Evolutionary conservation across 1,284 basidiomycete genomes (phyloP).

Genomic region (Phellinidium pouzarii): DNA sequence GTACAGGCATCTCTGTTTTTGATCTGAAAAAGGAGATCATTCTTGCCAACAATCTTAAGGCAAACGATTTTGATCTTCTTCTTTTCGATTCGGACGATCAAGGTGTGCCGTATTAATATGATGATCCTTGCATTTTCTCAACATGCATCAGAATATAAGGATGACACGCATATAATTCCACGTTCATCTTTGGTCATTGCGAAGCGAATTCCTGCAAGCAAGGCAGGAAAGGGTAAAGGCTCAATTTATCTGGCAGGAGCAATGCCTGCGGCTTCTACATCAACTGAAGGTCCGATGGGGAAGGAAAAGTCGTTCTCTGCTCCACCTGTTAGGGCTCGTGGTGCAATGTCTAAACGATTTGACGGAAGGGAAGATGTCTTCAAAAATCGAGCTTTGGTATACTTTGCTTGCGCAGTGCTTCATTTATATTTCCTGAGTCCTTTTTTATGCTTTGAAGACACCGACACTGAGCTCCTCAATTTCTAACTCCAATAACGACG

Average conservation of each 20-base stretch:
- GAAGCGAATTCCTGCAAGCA: conserved; percentile 79
- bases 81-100: conserved; percentile 85
- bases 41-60: conserved; percentile 92
- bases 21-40: conserved; percentile 99
- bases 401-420: conserved; percentile 16
- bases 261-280: conserved; percentile 34
- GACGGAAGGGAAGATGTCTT: conserved; percentile 61
- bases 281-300: conserved; percentile 19
- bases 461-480: conserved; percentile 30
- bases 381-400: conserved; percentile 30
- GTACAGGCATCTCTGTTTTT: conserved; percentile 97
- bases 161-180: conserved; percentile 88
- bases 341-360: conserved; percentile 84
- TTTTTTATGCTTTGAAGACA: conserved; percentile 20
- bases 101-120: conserved; percentile 45
- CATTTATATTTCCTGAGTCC: background rate
- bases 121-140: background rate
- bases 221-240: conserved; percentile 89
- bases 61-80: conserved; percentile 93
- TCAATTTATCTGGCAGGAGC: conserved; percentile 75
- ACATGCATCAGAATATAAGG: conserved; percentile 70
- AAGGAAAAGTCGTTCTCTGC: conserved; percentile 25
- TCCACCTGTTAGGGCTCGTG: conserved; percentile 28
- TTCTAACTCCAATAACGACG: conserved; percentile 56
- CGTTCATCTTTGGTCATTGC: conserved; percentile 93